Base-by-base conservation (phyloP, 495 filamentous ascomycete species). In the Neurospora hispaniola region DNA sequence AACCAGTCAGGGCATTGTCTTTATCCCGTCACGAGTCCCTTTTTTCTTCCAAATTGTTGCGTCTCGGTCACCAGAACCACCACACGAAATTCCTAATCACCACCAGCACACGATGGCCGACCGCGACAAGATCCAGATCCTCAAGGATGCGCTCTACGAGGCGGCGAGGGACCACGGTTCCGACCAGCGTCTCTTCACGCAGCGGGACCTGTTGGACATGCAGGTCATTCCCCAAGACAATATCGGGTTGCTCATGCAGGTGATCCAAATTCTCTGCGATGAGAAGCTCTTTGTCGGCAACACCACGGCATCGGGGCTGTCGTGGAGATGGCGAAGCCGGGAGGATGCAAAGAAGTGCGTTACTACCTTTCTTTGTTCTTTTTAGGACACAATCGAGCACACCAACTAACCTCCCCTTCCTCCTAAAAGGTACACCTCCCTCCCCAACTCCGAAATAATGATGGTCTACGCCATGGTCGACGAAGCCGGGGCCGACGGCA, bases 391-490 rank as follows among this genome's bases (percentile, higher is more conserved):
- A 20, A 12, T 4, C 0, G 46, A 27, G 3, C 9, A 27, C 42
- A 43, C 4, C 40, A 54, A 72, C 62, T 66, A 11, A n/a, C 31
- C 23, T 20, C 18, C 7, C 5, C 42, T 14, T 48, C 12, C 20
- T 12, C 4, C 43, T 0, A 62, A 39, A 74, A 93, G 90, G 82
- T 91, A 92, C 79, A 88, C 88, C 69, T 83, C 84, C 71, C 87
- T 93, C 38, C 88, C 80, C 4, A 82, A 80, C 74, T 79, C 84
- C 39, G 92, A 97, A 74, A 93, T 96, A 77, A 87, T 88, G 74
- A 82, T 96, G 71, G 89, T 98, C 5, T 98, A 95, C 86, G 87
- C 88, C 72, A 88, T 91, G 73, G 94, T 99, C 76, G 94, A 98
- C 77, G 89, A 91, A 69, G 89, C 91, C 35, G 91, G 89, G 35